These are phyloP conservation scores for Simplicillium aogashimaense DNA, from an alignment of 2,329 filamentous ascomycete genomes.

Conservation along the genomic window DNA sequence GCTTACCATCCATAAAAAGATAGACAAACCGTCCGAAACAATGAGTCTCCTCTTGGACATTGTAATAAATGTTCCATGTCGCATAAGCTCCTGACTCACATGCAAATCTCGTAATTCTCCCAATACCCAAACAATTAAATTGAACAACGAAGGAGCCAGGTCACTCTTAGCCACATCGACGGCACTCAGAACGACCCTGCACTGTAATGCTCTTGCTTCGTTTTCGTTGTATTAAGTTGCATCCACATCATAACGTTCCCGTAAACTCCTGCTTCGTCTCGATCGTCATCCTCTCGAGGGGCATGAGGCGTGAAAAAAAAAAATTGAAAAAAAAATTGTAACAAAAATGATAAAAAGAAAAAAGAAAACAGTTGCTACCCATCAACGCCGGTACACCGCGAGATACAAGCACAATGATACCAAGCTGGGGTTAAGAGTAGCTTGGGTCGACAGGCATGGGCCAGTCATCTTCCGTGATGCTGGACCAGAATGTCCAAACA, in stretches of 20 bases:
- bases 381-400: conserved; percentile 11
- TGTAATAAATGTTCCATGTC: too few relatives aligned
- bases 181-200: too few relatives aligned
- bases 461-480: conserved; percentile 99
- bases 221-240: conserved; percentile 7
- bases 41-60: too few relatives aligned
- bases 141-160: too few relatives aligned
- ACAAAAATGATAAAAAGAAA: conserved; percentile 7
- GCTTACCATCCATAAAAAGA: too few relatives aligned
- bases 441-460: conserved; percentile 43
- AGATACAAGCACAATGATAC: conserved; percentile 6
- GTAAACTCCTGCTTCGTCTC: conserved; percentile 5
- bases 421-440: conserved; percentile 23
- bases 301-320: conserved; percentile 4
- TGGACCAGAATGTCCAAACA: conserved; percentile 96
- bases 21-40: too few relatives aligned
- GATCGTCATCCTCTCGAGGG: conserved; percentile 6
- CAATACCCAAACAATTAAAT: too few relatives aligned
- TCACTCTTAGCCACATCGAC: too few relatives aligned
- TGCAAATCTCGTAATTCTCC: too few relatives aligned
- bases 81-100: too few relatives aligned
- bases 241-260: too few relatives aligned
- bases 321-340: conserved; percentile 7
- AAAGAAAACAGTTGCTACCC: conserved; percentile 10
- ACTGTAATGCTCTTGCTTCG: too few relatives aligned